Base-by-base conservation (phyloP, 805 yeast species). In the Saturnispora dispora region DNA sequence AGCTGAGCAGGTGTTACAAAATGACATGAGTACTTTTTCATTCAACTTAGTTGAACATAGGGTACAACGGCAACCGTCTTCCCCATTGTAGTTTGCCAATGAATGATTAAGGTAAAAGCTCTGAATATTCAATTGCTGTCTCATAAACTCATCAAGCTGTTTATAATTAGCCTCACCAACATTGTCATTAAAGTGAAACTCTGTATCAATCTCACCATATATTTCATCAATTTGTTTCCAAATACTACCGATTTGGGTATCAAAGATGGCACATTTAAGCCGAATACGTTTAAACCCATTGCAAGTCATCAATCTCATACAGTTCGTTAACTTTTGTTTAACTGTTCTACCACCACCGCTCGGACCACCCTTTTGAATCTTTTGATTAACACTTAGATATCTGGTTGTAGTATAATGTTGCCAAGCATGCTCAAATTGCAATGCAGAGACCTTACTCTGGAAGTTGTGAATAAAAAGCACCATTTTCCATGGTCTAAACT, bases 381-480 rank as follows among this genome's bases (percentile, higher is more conserved):
- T 30, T 7, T 23, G 27, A 23, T n/a, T 25, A 7, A 13, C 3
- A 3, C 57, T 55, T 3, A 86, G 78, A 60, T 80, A 87, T 37
- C 88, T 69, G 0, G 95, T 82, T 48, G 71, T 72, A 55, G 82
- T 72, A 1, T 82, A 71, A 63, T 86, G 93, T 58, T 87, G 95
- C 79, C 86, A 83, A 1, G 95, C 90, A 65, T 85, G 89, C 60
- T 88, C 96, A 64, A 87, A 87, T 63, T 81, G 90, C 48, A 88
- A 65, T 0, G 95, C 95, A 3, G 82, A 66, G 3, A 82, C 71
- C 54, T 78, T 79, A 6, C 81, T 78, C 0, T 88, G 88, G 60
- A 88, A 87, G 2, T 90, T 89, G 59, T 83, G 71, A 0, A 88
- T 84, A 2, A 81, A 58, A 50, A 78, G 54, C 0, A 74, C 63